phyloP scores from a whole-genome alignment of 345 rosid species.

The Ceriops decandra region DNA sequence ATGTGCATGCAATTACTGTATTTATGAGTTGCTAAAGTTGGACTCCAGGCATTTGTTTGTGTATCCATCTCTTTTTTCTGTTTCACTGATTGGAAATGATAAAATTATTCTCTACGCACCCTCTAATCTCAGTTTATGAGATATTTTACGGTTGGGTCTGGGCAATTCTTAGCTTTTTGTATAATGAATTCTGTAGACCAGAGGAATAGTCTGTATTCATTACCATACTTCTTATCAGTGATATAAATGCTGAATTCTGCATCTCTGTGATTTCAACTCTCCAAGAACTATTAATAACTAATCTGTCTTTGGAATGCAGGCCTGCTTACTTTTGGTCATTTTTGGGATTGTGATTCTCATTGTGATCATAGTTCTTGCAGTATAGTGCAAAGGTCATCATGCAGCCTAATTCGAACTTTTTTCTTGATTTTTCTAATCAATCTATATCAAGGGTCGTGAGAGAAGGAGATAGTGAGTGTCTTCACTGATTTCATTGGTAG shows the following conservation, averaged over 20 bases:
- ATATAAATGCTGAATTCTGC: no score
- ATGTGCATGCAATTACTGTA: no score
- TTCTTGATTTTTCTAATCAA: background rate
- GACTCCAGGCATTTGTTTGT: no score
- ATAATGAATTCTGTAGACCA: background rate
- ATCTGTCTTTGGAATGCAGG: constrained; percentile 33
- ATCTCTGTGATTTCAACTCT: background rate
- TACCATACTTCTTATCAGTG: no score
- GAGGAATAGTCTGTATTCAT: background rate
- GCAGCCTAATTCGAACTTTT: constrained; percentile 21
- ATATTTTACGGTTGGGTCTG: background rate
- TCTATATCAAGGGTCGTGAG: constrained; percentile 9
- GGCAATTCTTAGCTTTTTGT: no score
- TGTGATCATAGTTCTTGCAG: constrained; percentile 66
- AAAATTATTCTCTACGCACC: no score
- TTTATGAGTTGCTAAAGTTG: no score
- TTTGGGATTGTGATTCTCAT: constrained; percentile 83
- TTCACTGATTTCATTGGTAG: constrained; percentile 5
- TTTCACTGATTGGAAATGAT: no score
- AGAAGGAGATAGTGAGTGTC: constrained; percentile 10
- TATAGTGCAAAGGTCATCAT: background rate
- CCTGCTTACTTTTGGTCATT: constrained; percentile 86
- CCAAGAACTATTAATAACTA: no score
- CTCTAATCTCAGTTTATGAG: background rate
- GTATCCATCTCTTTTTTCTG: no score